Evolutionary conservation across 108 stramenopile genomes (phyloP), one percentile per base, ranked within the genome.

Genomic region (Thalassiosira profunda): DNA sequence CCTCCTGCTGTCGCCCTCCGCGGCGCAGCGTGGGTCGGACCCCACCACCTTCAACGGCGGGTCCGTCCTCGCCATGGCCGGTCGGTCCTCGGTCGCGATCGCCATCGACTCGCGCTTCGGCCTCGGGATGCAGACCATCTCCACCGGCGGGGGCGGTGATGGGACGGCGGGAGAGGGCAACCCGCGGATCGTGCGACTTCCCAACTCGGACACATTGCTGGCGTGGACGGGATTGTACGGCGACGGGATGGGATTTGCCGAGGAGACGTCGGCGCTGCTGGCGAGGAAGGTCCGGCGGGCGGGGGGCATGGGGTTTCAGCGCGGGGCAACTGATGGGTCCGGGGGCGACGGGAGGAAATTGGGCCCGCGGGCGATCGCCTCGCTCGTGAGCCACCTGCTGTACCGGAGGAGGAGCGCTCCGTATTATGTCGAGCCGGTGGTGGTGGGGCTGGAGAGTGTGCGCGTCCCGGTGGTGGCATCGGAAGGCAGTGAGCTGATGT

Each of bases 21-120:
- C 56, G 42, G 48, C 43, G 11, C 58, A 67, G 21, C 72, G 79
- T 36, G 70, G 75, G 40, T 72, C 80, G 46, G 70, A 93, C 69
- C 92, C 92, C 20, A 70, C 76, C n/a, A 71, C 78, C 49, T 84
- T 90, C 71, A 83, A 90, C 54, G 89, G 89, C 20, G 89, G 94
- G 21, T 90, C 90, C 31, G 53, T 89, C 15, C 52, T 96, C 41
- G 95, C 92, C 59, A 93, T 96, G 92, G 87, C 92, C 12, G 95
- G 95, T 3, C 75, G 80, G 21, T 75, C 86, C 41, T 85, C 89
- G 52, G 90, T 93, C 6, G 95, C 88, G 2, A 45, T 96, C 21
- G 92, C 90, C 18, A 73, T 92, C 12, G 92, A 96, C 70, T 76
- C 81, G 51, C 89, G 95, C 17, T 91, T 96, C 57, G 95, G 89